Evolutionary conservation across 495 filamentous ascomycete species (phyloP), one percentile per base, ranked within the genome.

Genomic region (Podospora fimiseda): DNA sequence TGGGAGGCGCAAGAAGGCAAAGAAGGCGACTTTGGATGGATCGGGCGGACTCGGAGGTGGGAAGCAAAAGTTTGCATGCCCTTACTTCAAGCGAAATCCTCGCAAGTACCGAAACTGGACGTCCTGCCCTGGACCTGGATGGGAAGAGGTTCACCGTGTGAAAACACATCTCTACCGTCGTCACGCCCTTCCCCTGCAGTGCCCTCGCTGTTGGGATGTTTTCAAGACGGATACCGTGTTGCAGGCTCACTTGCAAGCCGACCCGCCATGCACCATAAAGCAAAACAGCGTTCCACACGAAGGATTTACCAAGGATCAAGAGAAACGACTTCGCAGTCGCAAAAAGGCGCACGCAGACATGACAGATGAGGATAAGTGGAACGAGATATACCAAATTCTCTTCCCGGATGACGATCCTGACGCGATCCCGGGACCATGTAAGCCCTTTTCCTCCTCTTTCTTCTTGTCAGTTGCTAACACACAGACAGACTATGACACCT

Each of bases 321-420:
- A 67, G 23, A 60, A 67, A 43, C 66, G 59, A 41, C 55, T 74
- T 11, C 66, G 65, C 8, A 69, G 66, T 27, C 57, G 72, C 1
- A 74, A 69, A 38, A 73, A 66, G 61, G 63, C 57, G 7, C 60
- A 68, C 15, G 60, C 62, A 1, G 61, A 68, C 44, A 68, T 68
- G 58, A 72, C 68, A 2, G 72, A 74, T 37, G 67, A 68, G 43
- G 70, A 74, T 47, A 70, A 71, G 42, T 74, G 72, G 72, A 60
- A 52, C 21, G 70, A 74, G 14, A 73, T 73, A 3, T 74, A 74
- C 51, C 56, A 57, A 41, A 67, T 73, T 23, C 49, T 74, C 0
- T 74, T 74, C 46, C 72, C 72, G 0, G 62, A 62, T n/a, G 69
- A 67, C 16, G 69, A 71, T 15, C 48, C 33, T 2, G 58, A 59